Base-by-base conservation (phyloP, 805 yeast species). In the Grigorovia jiainica region DNA sequence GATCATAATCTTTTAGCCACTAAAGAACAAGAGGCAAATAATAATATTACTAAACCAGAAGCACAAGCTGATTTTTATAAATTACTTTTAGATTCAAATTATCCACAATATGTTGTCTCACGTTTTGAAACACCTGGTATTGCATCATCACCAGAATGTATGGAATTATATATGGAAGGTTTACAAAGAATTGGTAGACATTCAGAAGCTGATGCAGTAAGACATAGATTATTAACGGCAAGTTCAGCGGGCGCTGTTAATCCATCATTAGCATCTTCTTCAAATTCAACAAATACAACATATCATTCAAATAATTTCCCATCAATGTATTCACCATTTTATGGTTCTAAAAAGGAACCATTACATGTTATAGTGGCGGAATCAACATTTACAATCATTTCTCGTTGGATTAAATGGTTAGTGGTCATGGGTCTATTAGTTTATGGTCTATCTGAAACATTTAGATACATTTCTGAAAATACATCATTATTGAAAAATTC, bases 71-170 rank as follows among this genome's bases (percentile, higher is more conserved):
- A 76, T 43, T 90, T 92, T 55, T 92, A 92, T 66, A 73, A 75
- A 47, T 71, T 78, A 11, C 68, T 92, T 38, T 62, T 92, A 48
- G 75, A 75, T 44, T 74, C 90, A 42, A 84, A 85, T 64, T 92
- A 87, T 58, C 97, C 98, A n/a, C 95, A 87, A 54, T 81, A 90
- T 42, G 95, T 92, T 6, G 87, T 90, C n/a, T 82, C 92, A 43
- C 75, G 99, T 45, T 94, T 76, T 60, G 97, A 94, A 61, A 83
- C 94, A 7, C 83, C 92, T 0, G 95, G 95, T n/a, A 85, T 92
- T 42, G 92, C 95, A 8, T 67, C 81, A 10, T 79, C 84, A 43
- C 72, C 77, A 2, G 94, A 83, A 48, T 84, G 97, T 66, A 78
- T 87, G 41, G 73, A 72, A 47, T 67, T 84, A 31, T 92, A 92